These are phyloP conservation scores for Globisporangium alternatum DNA, from an alignment of 352 stramenopile species.

Conservation along the genomic window DNA sequence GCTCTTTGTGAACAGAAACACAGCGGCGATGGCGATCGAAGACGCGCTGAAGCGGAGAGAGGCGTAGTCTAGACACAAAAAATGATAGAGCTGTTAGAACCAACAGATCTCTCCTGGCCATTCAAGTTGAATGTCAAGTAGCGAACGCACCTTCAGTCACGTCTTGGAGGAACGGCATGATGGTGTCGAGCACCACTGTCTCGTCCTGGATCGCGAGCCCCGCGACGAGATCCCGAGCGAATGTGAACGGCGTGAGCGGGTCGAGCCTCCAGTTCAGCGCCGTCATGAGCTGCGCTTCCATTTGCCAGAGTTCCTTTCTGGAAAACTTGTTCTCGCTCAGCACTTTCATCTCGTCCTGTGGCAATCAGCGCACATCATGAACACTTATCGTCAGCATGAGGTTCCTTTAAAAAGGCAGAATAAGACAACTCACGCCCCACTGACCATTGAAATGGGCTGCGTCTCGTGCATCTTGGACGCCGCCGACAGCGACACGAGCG, in stretches of 20 bases:
- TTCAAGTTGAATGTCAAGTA: neutral
- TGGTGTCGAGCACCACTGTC: neutral
- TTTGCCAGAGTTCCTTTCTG: conserved; percentile 29
- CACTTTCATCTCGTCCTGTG: conserved; percentile 45
- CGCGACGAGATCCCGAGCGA: conserved; percentile 34
- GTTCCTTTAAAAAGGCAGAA: neutral
- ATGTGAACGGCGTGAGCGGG: conserved; percentile 34
- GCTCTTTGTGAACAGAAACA: conserved; percentile 5
- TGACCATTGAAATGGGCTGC: conserved; percentile 15
- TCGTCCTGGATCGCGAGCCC: neutral
- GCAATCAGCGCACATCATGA: neutral
- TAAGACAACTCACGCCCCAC: neutral
- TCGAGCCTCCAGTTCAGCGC: conserved; percentile 34
- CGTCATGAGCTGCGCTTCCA: conserved; percentile 34
- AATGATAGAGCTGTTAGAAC: neutral
- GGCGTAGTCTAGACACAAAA: neutral
- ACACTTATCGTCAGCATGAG: neutral
- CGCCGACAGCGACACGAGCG: conserved; percentile 14
- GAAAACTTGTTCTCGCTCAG: conserved; percentile 47
- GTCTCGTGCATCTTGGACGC: conserved; percentile 19
- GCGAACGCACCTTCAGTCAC: conserved; percentile 13
- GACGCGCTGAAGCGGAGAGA: conserved; percentile 8
- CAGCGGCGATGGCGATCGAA: conserved; percentile 5
- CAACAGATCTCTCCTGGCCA: neutral
- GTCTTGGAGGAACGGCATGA: conserved; percentile 9